Percentiles rank a stretch among this genome's conserved stretches.
These are phyloP conservation scores for Neltuma alba DNA, from an alignment of 306 rosid genomes.

Conservation along the genomic window DNA sequence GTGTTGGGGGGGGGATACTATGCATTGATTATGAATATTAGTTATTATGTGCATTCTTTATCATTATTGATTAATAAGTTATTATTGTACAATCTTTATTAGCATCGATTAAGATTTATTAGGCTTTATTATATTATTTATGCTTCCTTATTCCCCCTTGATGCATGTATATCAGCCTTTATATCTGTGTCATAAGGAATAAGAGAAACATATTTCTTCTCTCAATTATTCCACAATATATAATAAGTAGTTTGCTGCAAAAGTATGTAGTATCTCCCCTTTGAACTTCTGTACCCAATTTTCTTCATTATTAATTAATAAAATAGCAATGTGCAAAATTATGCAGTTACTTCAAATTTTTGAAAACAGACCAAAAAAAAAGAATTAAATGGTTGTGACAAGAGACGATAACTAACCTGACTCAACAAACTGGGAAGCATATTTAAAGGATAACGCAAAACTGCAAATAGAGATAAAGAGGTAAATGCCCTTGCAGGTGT, in stretches of 20 bases:
- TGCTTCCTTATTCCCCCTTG: no score
- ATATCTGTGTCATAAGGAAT: no score
- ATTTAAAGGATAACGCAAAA: constrained; percentile 74
- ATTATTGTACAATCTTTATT: no score
- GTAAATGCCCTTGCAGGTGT: constrained; percentile 95
- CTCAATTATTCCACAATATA: no score
- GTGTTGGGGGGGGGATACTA: no score
- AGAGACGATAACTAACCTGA: constrained; percentile 58
- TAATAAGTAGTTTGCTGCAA: not conserved
- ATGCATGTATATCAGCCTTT: no score
- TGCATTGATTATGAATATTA: no score
- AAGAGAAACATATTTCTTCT: no score
- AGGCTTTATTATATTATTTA: no score
- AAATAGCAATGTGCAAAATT: not conserved
- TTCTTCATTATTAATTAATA: not conserved
- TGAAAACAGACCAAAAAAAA: not conserved
- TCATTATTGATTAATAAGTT: no score
- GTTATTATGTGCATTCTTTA: no score
- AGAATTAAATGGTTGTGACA: not conserved
- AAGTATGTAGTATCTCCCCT: not conserved
- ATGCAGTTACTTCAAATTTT: not conserved
- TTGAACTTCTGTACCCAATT: not conserved
- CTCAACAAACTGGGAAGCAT: constrained; percentile 79
- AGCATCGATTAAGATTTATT: no score
- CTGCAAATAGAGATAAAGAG: constrained; percentile 78